A percentile compares a stretch with the other conserved stretches of the same genome.
These are phyloP conservation scores for Crithidia sp. DNA, from an alignment of 208 protist species.

Conservation along the genomic window DNA sequence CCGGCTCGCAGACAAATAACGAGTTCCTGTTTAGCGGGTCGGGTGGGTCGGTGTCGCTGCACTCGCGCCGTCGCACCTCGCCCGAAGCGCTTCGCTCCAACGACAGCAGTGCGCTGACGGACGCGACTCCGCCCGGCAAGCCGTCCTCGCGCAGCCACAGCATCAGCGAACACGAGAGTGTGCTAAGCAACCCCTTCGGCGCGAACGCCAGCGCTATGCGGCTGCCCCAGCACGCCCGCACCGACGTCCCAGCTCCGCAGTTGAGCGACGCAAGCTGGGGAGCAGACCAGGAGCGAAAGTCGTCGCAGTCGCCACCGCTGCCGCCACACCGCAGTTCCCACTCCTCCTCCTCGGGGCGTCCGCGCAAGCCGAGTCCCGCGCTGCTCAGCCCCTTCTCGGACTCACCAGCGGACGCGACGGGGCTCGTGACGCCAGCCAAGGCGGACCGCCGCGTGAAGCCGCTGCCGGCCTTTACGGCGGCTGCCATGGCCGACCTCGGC, in stretches of 20 bases:
- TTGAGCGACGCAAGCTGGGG: conserved; percentile 4
- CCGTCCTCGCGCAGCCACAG: conserved; percentile 25
- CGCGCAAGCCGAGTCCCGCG: neutral
- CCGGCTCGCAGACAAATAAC: neutral
- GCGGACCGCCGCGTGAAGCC: conserved; percentile 9
- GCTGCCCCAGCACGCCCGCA: conserved; percentile 14
- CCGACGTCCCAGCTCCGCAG: conserved; percentile 13
- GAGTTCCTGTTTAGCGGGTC: neutral
- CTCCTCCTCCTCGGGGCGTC: neutral
- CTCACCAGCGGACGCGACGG: neutral
- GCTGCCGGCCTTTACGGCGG: neutral
- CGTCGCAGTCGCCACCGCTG: neutral
- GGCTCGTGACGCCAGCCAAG: neutral
- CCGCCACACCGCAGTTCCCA: neutral
- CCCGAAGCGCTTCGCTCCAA: conserved; percentile 11
- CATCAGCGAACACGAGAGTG: conserved; percentile 22
- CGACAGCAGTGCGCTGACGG: conserved; percentile 12
- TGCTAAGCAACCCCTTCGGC: conserved; percentile 27
- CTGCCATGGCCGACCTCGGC: neutral
- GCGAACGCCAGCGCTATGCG: conserved; percentile 16
- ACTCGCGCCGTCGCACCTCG: conserved; percentile 19
- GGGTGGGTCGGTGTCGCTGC: neutral
- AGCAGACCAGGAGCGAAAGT: neutral
- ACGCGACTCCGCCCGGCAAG: neutral
- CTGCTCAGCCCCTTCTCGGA: neutral